Evolutionary conservation across 208 protist species (phyloP).

Genomic region (Leishmania mexicana): DNA sequence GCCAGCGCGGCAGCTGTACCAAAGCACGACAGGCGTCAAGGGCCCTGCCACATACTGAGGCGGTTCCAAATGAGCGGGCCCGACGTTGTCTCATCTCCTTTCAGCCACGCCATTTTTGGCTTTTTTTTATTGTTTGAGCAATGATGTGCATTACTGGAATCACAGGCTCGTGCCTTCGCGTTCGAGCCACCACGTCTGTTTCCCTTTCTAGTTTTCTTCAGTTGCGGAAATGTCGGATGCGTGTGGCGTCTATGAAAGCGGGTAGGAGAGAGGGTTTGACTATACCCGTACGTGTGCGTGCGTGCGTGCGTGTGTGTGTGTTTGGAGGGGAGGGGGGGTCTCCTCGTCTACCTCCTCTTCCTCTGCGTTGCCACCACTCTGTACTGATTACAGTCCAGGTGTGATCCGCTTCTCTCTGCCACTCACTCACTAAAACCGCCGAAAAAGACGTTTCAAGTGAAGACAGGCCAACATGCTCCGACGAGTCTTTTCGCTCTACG

Average conservation of each 20-base stretch:
- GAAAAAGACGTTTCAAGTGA: background rate
- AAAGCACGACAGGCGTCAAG: background rate
- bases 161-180: background rate
- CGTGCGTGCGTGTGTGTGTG: background rate
- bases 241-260: background rate
- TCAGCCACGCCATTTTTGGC: background rate
- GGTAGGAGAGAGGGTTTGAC: background rate
- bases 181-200: slow-evolving; percentile 7
- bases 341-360: background rate
- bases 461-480: background rate
- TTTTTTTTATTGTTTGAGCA: slow-evolving; percentile 14
- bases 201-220: slow-evolving; percentile 6
- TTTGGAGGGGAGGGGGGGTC: background rate
- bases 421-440: background rate
- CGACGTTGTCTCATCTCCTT: background rate
- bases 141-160: slow-evolving; percentile 21
- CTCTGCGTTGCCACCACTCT: background rate
- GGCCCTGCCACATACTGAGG: slow-evolving; percentile 15
- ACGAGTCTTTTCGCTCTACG: background rate
- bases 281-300: background rate
- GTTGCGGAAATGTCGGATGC: background rate
- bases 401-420: background rate
- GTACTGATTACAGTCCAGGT: background rate
- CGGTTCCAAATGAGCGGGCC: background rate
- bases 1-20: slow-evolving; percentile 8